phyloP scores from a whole-genome alignment of 192 early-diverging fungal species.

The Linderina pennispora region DNA sequence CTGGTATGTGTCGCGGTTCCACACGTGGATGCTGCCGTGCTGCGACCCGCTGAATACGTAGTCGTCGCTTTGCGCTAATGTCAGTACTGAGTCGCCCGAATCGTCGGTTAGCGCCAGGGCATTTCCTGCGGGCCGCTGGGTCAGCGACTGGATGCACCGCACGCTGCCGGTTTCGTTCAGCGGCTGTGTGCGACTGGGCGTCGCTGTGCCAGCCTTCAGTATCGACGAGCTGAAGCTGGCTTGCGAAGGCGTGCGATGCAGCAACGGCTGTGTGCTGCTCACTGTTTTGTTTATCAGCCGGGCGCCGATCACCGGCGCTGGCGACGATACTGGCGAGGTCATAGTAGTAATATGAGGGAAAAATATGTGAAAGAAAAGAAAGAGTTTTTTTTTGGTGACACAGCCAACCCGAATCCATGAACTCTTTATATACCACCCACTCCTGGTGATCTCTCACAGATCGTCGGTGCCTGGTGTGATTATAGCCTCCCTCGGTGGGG shows the following conservation, averaged over 20 bases:
- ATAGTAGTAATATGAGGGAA: no score
- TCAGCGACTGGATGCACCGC: conserved; percentile 17
- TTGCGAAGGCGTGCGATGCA: conserved; percentile 15
- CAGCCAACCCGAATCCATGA: no score
- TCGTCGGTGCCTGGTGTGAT: no score
- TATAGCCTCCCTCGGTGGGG: no score
- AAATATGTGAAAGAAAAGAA: no score
- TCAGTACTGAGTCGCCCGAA: conserved; percentile 52
- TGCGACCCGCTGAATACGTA: conserved; percentile 67
- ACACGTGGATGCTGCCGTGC: conserved; percentile 56
- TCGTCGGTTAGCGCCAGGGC: neutral
- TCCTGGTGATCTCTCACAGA: no score
- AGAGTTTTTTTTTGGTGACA: no score
- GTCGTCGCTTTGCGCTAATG: conserved; percentile 52
- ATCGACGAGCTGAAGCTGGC: conserved; percentile 10
- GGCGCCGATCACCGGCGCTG: no score
- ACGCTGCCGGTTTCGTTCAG: conserved; percentile 9
- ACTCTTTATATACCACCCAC: no score
- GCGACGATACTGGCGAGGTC: neutral
- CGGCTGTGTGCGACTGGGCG: conserved; percentile 3
- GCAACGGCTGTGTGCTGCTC: conserved; percentile 1
- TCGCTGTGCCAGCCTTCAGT: neutral
- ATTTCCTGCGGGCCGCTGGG: conserved; percentile 1
- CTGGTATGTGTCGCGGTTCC: conserved; percentile 53
- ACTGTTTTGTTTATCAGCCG: no score